phyloP scores from a whole-genome alignment of 1,284 basidiomycete species.

The Schizophyllum commune region DNA sequence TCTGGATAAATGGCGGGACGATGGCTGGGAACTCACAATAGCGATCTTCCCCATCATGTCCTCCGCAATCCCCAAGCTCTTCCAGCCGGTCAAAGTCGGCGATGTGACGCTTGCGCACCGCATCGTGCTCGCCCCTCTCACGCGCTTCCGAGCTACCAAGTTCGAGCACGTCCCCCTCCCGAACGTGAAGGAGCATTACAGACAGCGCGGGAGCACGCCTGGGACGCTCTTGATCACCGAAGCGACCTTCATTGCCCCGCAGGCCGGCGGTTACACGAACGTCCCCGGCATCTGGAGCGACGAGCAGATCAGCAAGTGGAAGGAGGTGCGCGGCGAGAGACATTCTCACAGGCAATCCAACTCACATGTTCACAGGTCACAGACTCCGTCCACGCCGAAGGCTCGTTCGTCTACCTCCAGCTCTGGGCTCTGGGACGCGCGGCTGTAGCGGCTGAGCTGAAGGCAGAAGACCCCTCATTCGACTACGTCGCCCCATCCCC shows the following conservation, averaged over 20 bases:
- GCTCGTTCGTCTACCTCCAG: background rate
- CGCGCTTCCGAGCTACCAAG: slow-evolving; percentile 18
- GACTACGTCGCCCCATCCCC: too few species aligned
- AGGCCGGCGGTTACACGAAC: slow-evolving; percentile 22
- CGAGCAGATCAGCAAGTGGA: slow-evolving; percentile 34
- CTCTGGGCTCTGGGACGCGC: background rate
- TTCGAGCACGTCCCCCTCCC: slow-evolving; percentile 18
- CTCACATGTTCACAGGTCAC: background rate
- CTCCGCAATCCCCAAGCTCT: too few species aligned
- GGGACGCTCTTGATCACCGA: slow-evolving; percentile 35
- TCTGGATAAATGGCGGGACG: too few species aligned
- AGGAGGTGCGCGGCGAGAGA: slow-evolving; percentile 17
- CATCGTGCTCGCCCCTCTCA: slow-evolving; percentile 41
- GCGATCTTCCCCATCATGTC: too few species aligned
- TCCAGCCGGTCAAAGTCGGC: background rate
- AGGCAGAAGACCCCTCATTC: background rate
- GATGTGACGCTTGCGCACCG: slow-evolving; percentile 31
- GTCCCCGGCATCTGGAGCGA: slow-evolving; percentile 32
- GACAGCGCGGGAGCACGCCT: slow-evolving; percentile 24
- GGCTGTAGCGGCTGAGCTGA: too few species aligned
- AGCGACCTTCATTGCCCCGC: slow-evolving; percentile 26
- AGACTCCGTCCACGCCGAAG: slow-evolving; percentile 17
- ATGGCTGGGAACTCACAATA: too few species aligned
- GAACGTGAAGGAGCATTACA: slow-evolving; percentile 25
- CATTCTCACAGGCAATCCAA: too few species aligned